These are phyloP conservation scores for Colletotrichum noveboracense DNA, from an alignment of 2,329 filamentous ascomycete species.

Conservation along the genomic window DNA sequence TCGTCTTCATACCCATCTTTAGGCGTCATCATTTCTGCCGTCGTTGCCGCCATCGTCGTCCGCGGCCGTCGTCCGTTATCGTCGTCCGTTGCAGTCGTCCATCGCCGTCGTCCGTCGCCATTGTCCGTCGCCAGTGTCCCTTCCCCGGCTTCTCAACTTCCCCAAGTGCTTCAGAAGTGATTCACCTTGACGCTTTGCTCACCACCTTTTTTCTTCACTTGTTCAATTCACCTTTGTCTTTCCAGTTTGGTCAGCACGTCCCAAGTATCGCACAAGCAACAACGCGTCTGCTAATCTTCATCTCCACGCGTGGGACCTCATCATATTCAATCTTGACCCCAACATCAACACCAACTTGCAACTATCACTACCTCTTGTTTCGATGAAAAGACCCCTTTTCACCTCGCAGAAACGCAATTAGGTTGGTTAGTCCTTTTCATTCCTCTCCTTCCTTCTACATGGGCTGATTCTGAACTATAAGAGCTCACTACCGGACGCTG, in stretches of 20 bases:
- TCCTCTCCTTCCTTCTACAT: too few species aligned
- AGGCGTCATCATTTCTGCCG: not conserved
- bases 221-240: not conserved
- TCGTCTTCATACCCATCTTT: not conserved
- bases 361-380: not conserved
- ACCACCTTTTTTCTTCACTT: not conserved
- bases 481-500: not conserved
- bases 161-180: not conserved
- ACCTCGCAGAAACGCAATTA: too few species aligned
- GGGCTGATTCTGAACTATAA: not conserved
- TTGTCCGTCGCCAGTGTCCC: not conserved
- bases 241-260: not conserved
- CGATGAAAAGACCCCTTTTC: not conserved
- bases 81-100: not conserved
- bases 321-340: not conserved
- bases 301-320: not conserved
- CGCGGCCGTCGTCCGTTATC: too few species aligned
- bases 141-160: fast-evolving
- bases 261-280: fast-evolving
- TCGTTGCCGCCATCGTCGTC: not conserved
- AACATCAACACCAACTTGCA: not conserved
- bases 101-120: not conserved
- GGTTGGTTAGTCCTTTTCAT: too few species aligned
- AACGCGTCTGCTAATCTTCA: not conserved
- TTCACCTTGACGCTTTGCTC: not conserved